These are phyloP conservation scores for Quercus glauca DNA, from an alignment of 306 rosid species.

Conservation along the genomic window DNA sequence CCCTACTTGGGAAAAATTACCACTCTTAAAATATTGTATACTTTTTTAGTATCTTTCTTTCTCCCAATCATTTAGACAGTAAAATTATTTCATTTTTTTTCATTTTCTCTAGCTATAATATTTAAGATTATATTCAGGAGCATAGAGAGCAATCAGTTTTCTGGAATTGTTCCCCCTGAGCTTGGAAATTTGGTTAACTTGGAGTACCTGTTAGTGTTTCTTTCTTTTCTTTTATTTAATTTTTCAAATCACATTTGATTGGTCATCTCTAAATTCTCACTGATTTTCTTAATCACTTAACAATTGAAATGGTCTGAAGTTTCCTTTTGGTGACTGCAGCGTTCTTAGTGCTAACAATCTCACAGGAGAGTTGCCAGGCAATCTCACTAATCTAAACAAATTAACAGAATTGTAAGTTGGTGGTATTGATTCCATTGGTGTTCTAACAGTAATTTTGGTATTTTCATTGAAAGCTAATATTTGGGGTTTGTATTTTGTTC, in stretches of 20 bases:
- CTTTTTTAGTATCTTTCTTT: neutral
- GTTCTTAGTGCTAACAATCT: constrained; percentile 16
- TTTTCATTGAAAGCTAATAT: neutral
- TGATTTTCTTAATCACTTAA: neutral
- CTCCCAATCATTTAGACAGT: neutral
- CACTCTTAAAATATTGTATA: constrained; percentile 7
- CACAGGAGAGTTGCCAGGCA: constrained; percentile 29
- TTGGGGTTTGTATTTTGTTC: no score
- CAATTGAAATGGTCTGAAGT: neutral
- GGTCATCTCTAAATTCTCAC: neutral
- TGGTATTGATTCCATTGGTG: no score
- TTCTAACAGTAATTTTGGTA: no score
- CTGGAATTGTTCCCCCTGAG: neutral
- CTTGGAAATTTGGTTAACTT: constrained; percentile 14
- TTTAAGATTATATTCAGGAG: constrained; percentile 9
- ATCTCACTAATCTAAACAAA: constrained; percentile 5
- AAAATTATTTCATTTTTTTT: neutral
- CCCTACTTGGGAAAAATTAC: constrained; percentile 21
- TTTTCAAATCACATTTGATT: neutral
- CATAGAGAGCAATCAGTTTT: constrained; percentile 17
- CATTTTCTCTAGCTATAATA: neutral
- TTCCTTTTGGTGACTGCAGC: constrained; percentile 12
- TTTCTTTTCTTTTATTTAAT: neutral
- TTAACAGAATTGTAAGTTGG: constrained; percentile 10
- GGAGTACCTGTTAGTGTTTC: constrained; percentile 12